Percentiles rank a stretch among this genome's conserved stretches.
phyloP scores from a whole-genome alignment of 2,329 filamentous ascomycete genomes.

The Pyrenophora teres region DNA sequence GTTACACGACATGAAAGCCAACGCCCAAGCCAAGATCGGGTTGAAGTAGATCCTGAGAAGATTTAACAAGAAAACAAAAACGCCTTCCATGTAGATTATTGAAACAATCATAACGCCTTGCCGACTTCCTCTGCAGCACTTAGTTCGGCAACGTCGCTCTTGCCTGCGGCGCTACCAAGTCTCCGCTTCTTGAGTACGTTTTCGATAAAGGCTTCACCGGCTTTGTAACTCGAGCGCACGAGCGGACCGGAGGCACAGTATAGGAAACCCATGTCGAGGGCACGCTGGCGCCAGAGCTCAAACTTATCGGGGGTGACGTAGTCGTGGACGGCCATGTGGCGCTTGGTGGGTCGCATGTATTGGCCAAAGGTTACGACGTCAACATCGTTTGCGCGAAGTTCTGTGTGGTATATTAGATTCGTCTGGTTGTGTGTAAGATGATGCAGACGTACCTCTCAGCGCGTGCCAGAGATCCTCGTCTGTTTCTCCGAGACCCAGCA shows the following conservation, averaged over 20 bases:
- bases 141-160: slow-evolving; percentile 16
- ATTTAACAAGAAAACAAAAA: neutral
- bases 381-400: slow-evolving; percentile 78
- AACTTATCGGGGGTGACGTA: slow-evolving; percentile 93
- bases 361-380: slow-evolving; percentile 99
- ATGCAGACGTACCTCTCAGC: slow-evolving; percentile 60
- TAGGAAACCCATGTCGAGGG: slow-evolving; percentile 92
- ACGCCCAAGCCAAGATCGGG: neutral
- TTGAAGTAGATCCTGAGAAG: slow-evolving; percentile 4
- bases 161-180: slow-evolving; percentile 15
- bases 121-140: slow-evolving; percentile 8
- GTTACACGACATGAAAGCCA: too few relatives aligned
- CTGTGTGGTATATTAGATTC: slow-evolving; percentile 46
- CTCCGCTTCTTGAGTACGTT: slow-evolving; percentile 83
- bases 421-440: too few relatives aligned
- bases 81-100: neutral
- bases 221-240: slow-evolving; percentile 95
- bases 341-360: slow-evolving; percentile 98
- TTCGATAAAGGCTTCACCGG: slow-evolving; percentile 97
- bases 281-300: slow-evolving; percentile 86
- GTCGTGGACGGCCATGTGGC: slow-evolving; percentile 94
- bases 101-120: slow-evolving; percentile 1
- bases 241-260: slow-evolving; percentile 94
- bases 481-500: slow-evolving; percentile 92
- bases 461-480: slow-evolving; percentile 84